Conservation (phyloP, 1,284 basidiomycete species). For the Malassezia sympodialis region DNA sequence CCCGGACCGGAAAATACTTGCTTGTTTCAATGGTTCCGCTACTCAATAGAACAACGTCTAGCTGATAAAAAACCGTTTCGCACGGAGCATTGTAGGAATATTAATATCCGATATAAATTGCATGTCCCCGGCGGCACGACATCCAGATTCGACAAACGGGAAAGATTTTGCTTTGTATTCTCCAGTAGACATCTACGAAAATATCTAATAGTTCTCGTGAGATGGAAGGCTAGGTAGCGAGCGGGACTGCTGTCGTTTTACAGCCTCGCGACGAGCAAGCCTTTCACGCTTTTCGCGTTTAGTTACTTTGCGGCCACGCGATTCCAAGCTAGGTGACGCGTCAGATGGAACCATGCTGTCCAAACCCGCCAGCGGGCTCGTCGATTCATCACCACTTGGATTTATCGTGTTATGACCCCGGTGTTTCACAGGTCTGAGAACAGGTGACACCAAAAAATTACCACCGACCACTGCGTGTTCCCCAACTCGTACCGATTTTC, state of each 20-base stretch:
- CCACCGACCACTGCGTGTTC: constrained; percentile 15
- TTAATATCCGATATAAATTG: neutral
- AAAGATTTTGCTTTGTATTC: too few relatives aligned
- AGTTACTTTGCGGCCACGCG: constrained; percentile 5
- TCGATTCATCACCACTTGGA: neutral
- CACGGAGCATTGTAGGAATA: neutral
- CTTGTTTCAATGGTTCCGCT: neutral
- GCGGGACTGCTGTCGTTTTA: neutral
- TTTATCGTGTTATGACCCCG: neutral
- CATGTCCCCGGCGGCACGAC: too few relatives aligned
- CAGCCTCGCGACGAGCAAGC: constrained; percentile 9
- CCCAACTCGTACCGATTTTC: neutral
- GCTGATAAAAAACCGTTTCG: neutral
- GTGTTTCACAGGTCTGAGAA: constrained; percentile 13
- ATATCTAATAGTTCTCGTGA: neutral
- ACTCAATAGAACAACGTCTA: too few relatives aligned
- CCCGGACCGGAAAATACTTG: neutral
- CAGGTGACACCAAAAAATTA: constrained; percentile 12
- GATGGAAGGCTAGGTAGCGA: neutral
- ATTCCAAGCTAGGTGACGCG: neutral
- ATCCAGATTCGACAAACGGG: too few relatives aligned
- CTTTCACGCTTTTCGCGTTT: constrained; percentile 16
- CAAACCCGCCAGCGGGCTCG: constrained; percentile 2
- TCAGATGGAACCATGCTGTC: neutral
- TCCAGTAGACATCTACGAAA: neutral